Evolutionary conservation across 805 yeast species (phyloP).

Genomic region (Wickerhamiella alocasiicola): DNA sequence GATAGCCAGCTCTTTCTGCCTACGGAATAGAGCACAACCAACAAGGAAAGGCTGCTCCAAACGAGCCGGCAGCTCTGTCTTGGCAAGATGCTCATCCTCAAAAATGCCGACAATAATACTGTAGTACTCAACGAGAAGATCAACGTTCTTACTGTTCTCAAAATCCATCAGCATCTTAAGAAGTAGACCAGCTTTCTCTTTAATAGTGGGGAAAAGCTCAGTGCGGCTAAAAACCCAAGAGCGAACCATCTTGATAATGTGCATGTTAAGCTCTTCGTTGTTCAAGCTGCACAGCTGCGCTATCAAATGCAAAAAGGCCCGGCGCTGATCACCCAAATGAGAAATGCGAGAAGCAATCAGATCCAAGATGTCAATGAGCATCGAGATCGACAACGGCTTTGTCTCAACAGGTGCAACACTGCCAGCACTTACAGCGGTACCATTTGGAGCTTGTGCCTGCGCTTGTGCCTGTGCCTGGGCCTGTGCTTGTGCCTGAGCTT

Average conservation of each 20-base stretch:
- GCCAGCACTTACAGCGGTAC: conserved; percentile 19
- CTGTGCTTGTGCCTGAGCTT: conserved; percentile 7
- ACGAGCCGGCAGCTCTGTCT: conserved; percentile 82
- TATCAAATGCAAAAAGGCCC: conserved; percentile 71
- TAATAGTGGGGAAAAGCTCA: conserved; percentile 83
- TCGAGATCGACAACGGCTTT: conserved; percentile 14
- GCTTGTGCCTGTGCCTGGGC: conserved; percentile 8
- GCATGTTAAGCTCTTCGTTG: conserved; percentile 60
- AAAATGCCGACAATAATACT: conserved; percentile 79
- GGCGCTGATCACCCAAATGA: conserved; percentile 81
- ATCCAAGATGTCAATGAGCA: conserved; percentile 64
- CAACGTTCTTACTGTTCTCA: conserved; percentile 69
- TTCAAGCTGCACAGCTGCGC: conserved; percentile 84
- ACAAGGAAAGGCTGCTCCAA: conserved; percentile 94
- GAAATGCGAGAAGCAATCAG: conserved; percentile 72
- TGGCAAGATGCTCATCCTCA: conserved; percentile 60
- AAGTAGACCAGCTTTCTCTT: conserved; percentile 89
- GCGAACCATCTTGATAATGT: conserved; percentile 65
- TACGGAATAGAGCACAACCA: conserved; percentile 56
- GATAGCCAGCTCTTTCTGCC: conserved; percentile 48
- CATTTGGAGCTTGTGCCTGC: conserved; percentile 15
- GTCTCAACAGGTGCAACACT: conserved; percentile 12
- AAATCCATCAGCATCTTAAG: conserved; percentile 80
- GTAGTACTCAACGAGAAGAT: conserved; percentile 65
- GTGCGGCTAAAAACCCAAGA: conserved; percentile 78